These are phyloP conservation scores for Penicillium psychrosexuale DNA, from an alignment of 2,329 filamentous ascomycete species.

Conservation along the genomic window DNA sequence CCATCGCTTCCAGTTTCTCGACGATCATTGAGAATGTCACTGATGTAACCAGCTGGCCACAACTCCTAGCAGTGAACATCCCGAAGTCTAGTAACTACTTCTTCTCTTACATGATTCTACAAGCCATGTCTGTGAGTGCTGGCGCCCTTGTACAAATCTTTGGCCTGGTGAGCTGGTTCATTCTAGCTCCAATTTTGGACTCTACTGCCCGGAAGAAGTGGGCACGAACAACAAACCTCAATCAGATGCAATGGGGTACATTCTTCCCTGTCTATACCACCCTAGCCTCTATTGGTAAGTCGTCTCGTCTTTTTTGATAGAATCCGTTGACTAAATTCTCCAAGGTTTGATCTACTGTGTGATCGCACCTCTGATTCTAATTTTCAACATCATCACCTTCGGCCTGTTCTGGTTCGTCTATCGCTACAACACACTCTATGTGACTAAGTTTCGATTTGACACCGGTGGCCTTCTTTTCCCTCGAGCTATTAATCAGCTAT, in stretches of 20 bases:
- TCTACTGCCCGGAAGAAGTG: conserved; percentile 81
- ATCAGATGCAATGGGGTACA: conserved; percentile 79
- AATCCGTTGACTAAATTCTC: conserved; percentile 6
- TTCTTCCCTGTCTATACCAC: conserved; percentile 98
- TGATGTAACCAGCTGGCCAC: conserved; percentile 66
- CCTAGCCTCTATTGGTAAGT: conserved; percentile 78
- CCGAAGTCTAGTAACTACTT: conserved; percentile 93
- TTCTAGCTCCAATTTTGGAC: conserved; percentile 77
- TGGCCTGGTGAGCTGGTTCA: conserved; percentile 75
- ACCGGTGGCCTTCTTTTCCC: conserved; percentile 92
- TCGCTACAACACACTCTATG: conserved; percentile 94
- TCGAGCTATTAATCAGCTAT: conserved; percentile 88
- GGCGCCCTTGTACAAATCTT: conserved; percentile 81
- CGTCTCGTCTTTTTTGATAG: neutral
- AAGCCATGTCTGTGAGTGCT: conserved; percentile 85
- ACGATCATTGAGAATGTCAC: conserved; percentile 63
- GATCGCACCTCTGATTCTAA: conserved; percentile 81
- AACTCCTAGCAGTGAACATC: conserved; percentile 71
- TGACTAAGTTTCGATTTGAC: conserved; percentile 83
- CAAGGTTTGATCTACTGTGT: conserved; percentile 75
- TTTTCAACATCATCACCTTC: conserved; percentile 94
- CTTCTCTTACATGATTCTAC: conserved; percentile 97
- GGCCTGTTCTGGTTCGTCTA: conserved; percentile 89
- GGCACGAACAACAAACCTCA: conserved; percentile 73
- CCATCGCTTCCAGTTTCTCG: conserved; percentile 72